Base-by-base conservation (phyloP, 2,329 filamentous ascomycete genomes). In the Stachybotrys elegans region DNA sequence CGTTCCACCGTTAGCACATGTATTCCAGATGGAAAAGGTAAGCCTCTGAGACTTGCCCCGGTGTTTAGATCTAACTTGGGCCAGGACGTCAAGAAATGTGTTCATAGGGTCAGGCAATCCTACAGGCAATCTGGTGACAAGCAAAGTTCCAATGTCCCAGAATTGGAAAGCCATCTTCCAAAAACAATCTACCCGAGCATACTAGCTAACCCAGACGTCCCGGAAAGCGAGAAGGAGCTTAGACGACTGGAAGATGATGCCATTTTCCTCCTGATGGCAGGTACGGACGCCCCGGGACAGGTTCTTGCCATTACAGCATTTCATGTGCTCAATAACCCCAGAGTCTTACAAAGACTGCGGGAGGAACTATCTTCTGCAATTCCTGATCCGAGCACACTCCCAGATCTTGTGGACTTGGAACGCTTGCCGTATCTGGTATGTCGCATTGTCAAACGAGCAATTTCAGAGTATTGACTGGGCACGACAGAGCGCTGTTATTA, bases 331-430 rank as follows among this genome's bases (percentile, higher is more conserved):
- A 36, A 36, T 20, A 36, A 36, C 17, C n/a, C 34, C 17, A 17
- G 5, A 19, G 34, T 36, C 12, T 20, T 17, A 17, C 14, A 36
- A 20, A 36, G 21, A 17, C n/a, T 36, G n/a, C 34, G n/a, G 5
- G 21, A 36, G 17, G 34, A 36, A 20, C n/a, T 36, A 16, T 36
- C 12, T 36, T n/a, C 34, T 36, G 34, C 34, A 36, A 36, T 36
- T 36, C 34, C 34, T 17, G 34, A 36, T 17, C 34, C 13, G 17
- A 17, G 9, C 17, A n/a, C 14, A 20, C 34, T 36, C 21, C 34
- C 34, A 20, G 34, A 36, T 36, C 34, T 36, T 6, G 34, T 36
- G 7, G 16, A 36, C 7, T 17, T 36, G 13, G 34, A 36, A 36
- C 11, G 16, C 12, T 20, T 36, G 5, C 34, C 34, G 34, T 36